Percentiles rank a stretch among this genome's conserved stretches.
These are phyloP conservation scores for Metschnikowia drakensbergensis DNA, from an alignment of 805 yeast genomes.

Conservation along the genomic window DNA sequence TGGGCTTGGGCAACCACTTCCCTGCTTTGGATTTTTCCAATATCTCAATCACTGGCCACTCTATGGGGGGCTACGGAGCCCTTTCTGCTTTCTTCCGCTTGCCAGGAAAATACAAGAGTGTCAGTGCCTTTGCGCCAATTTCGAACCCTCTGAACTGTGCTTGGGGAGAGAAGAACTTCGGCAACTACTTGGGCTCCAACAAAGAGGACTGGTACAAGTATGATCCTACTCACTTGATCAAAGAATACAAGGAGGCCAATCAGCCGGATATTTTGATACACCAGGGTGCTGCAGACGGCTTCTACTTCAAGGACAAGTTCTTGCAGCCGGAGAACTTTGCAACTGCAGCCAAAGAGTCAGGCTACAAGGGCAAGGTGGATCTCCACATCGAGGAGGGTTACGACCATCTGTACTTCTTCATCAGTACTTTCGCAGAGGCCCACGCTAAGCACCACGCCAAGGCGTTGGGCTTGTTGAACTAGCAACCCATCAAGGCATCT, in stretches of 20 bases:
- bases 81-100: conserved; percentile 60
- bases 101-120: conserved; percentile 71
- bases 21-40: conserved; percentile 57
- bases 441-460: conserved; percentile 89
- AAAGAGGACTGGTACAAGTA: conserved; percentile 64
- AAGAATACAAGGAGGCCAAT: conserved; percentile 48
- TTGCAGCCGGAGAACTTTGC: conserved; percentile 72
- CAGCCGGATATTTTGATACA: conserved; percentile 70
- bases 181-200: conserved; percentile 67
- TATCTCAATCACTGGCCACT: conserved; percentile 87
- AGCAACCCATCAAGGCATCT: conserved; percentile 9
- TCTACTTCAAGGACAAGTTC: conserved; percentile 56
- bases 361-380: conserved; percentile 57
- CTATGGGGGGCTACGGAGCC: conserved; percentile 99
- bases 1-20: conserved; percentile 41
- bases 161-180: conserved; percentile 88
- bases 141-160: conserved; percentile 69
- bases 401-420: conserved; percentile 88
- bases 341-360: conserved; percentile 54
- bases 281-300: conserved; percentile 76
- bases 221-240: conserved; percentile 80
- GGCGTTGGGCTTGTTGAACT: conserved; percentile 38
- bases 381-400: conserved; percentile 70
- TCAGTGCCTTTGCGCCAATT: conserved; percentile 89
- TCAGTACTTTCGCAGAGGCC: conserved; percentile 71